These are phyloP conservation scores for Collybiopsis confluens DNA, from an alignment of 768 basidiomycete genomes.

Conservation along the genomic window DNA sequence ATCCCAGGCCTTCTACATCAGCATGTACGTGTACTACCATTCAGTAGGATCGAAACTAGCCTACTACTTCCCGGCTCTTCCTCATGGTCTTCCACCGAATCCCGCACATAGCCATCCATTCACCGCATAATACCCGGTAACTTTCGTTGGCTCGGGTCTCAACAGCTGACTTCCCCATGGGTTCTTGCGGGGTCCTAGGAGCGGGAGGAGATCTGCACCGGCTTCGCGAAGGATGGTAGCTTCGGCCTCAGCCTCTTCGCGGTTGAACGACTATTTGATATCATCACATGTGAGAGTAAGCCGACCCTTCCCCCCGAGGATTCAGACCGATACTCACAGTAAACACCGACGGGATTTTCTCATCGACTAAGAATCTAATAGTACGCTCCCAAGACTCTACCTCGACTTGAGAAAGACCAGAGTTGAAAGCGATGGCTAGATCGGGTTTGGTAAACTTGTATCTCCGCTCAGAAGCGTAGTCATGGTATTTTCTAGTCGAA, in stretches of 20 bases:
- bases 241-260: conserved; percentile 13
- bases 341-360: conserved; percentile 26
- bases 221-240: conserved; percentile 11
- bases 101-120: conserved; percentile 34
- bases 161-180: conserved; percentile 15
- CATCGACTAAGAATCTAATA: conserved; percentile 19
- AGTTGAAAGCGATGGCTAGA: conserved; percentile 33
- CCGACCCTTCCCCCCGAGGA: no score
- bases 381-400: conserved; percentile 21
- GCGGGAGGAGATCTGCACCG: conserved; percentile 9
- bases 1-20: no score
- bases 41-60: no score
- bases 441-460: conserved; percentile 22
- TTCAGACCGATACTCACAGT: conserved; percentile 23
- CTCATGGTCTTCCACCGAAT: no score
- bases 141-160: conserved; percentile 17
- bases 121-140: conserved; percentile 29
- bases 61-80: no score
- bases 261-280: conserved; percentile 12
- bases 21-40: no score
- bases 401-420: conserved; percentile 22
- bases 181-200: conserved; percentile 14
- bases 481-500: conserved; percentile 26
- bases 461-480: conserved; percentile 15
- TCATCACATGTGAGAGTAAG: no score